Percentiles rank a stretch among this genome's conserved stretches.
Evolutionary conservation across 805 yeast species (phyloP).

Genomic region (Starmerella asiatica): DNA sequence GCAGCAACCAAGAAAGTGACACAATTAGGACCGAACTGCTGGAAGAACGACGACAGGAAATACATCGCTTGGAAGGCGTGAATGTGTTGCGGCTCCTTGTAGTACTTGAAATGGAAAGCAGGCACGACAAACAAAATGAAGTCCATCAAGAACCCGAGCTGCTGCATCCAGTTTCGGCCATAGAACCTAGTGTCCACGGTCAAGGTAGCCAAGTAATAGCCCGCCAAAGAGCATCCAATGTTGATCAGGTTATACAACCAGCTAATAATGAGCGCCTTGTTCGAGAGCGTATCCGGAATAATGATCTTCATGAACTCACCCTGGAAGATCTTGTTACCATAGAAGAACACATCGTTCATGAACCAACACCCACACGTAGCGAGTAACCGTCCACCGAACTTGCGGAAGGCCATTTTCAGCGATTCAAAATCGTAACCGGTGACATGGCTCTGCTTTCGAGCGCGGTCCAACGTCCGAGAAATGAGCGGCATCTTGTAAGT

Average conservation of each 20-base stretch:
- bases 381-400: conserved; percentile 30
- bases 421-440: conserved; percentile 28
- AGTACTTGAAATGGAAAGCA: conserved; percentile 45
- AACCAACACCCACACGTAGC: conserved; percentile 52
- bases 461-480: conserved; percentile 22
- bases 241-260: conserved; percentile 33
- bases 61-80: conserved; percentile 40
- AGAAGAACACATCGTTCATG: conserved; percentile 49
- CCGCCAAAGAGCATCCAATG: conserved; percentile 65
- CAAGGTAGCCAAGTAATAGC: conserved; percentile 47
- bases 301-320: conserved; percentile 32
- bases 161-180: conserved; percentile 48
- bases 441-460: conserved; percentile 25
- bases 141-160: conserved; percentile 43
- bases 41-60: conserved; percentile 49
- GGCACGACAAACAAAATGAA: conserved; percentile 42
- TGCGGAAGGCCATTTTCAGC: conserved; percentile 20
- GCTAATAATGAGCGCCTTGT: conserved; percentile 39
- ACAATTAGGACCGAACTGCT: conserved; percentile 54
- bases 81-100: conserved; percentile 24
- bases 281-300: conserved; percentile 27
- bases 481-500: conserved; percentile 28
- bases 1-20: conserved; percentile 53
- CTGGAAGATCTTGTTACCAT: conserved; percentile 48
- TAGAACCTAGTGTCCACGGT: conserved; percentile 36